Base-by-base conservation (phyloP, 805 yeast genomes). In the Cyberlindnera euphorbiiphila region DNA sequence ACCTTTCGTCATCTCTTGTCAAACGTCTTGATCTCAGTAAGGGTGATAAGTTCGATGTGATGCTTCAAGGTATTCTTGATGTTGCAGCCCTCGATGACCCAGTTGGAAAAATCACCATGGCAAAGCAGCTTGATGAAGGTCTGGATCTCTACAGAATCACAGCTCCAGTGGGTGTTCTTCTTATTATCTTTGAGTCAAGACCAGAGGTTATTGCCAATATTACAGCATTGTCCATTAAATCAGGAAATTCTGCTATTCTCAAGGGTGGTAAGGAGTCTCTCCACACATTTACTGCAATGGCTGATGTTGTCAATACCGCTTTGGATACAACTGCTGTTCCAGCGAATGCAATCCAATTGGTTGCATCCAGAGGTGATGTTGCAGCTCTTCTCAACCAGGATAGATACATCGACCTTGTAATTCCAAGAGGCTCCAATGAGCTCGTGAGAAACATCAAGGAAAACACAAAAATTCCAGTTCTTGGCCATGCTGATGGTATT, bases 161-260 rank as follows among this genome's bases (percentile, higher is more conserved):
- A 5, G 85, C 96, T 19, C 98, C 99, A 11, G 88, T 93, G 5
- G 99, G 99, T 14, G 97, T 87, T 0, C 62, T 93, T 30, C 68
- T 93, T 44, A 88, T 93, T 31, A 94, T 93, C 38, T 93, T 93
- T 60, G 99, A 93, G 63, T 78, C 95, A 21, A 76, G 99, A 55
- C 99, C 99, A 25, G 99, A 93, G 60, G 98, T 93, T 9, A 93
- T 93, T 66, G 98, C 98, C 37, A 94, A 93, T 59, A 93, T 93
- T 54, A 83, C 96, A 11, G 93, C 98, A 0, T 70, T 93, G 53
- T 96, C 98, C 14, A 81, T 93, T 58, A 93, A 94, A 61, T 87
- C 96, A 2, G 98, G 97, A 32, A 93, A 93, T 59, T 85, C 97
- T 8, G 98, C 97, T 34, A 93, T 93, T 40, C 71, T 93, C 56